Evolutionary conservation across 208 protist genomes (phyloP).

Genomic region (Leishmania arabica): DNA sequence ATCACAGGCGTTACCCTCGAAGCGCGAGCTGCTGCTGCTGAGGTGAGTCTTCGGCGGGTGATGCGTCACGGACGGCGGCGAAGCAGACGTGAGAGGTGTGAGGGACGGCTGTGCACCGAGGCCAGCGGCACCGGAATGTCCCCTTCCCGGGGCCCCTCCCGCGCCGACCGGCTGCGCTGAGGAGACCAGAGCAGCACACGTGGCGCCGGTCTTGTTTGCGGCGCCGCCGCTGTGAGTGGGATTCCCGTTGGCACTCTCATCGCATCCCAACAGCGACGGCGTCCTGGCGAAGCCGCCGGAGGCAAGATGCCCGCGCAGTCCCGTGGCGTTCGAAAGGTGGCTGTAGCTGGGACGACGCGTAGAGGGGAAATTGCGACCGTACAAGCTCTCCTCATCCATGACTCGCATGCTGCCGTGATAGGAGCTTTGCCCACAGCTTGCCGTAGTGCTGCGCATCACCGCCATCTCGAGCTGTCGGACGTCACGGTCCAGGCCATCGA

Average conservation of each 20-base stretch:
- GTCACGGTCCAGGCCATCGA: constrained; percentile 45
- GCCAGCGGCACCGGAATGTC: neutral
- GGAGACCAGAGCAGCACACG: neutral
- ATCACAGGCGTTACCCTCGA: constrained; percentile 11
- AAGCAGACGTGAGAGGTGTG: neutral
- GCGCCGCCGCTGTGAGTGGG: neutral
- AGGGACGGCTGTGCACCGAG: neutral
- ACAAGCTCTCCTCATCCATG: constrained; percentile 8
- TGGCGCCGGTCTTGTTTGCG: neutral
- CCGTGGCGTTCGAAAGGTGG: neutral
- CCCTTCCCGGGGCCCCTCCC: neutral
- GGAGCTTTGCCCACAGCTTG: neutral
- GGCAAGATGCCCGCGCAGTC: neutral
- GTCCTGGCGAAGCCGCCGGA: neutral
- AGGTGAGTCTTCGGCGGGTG: constrained; percentile 6
- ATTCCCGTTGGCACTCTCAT: neutral
- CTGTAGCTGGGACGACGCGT: constrained; percentile 13
- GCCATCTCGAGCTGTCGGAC: constrained; percentile 37
- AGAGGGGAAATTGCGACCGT: constrained; percentile 14
- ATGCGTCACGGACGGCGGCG: neutral
- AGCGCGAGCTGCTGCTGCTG: constrained; percentile 15
- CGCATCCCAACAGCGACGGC: neutral
- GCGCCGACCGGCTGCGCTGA: neutral
- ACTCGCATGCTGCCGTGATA: constrained; percentile 2
- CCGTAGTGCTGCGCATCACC: constrained; percentile 4